phyloP scores from a whole-genome alignment of 2,329 filamentous ascomycete species.

The Beauveria bassiana region DNA sequence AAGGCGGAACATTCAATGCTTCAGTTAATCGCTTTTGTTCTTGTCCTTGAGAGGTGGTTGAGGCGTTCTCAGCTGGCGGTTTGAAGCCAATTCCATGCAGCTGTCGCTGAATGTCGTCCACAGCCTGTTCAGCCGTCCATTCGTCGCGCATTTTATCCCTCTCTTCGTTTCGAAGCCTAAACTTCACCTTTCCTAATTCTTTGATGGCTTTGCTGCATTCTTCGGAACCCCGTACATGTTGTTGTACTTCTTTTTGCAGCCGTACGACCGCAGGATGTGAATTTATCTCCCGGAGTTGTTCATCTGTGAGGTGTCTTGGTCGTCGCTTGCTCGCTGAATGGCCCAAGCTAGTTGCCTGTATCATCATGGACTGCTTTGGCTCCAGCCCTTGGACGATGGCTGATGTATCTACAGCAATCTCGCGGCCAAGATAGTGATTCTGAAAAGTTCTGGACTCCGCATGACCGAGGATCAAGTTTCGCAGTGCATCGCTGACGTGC shows the following conservation, averaged over 20 bases:
- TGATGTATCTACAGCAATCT: no score
- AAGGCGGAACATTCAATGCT: not conserved
- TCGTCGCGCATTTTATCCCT: not conserved
- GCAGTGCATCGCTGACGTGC: no score
- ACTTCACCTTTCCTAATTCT: not conserved
- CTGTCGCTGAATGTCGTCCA: not conserved
- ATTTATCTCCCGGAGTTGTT: not conserved
- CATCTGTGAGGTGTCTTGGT: not conserved
- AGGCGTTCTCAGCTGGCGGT: not conserved
- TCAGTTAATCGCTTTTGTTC: not conserved
- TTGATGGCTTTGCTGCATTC: not conserved
- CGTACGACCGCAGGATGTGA: not conserved
- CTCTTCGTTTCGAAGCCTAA: not conserved
- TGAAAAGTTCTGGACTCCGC: no score
- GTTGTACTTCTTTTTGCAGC: not conserved
- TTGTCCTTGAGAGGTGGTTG: not conserved
- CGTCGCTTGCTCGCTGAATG: not conserved
- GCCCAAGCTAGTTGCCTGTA: not conserved
- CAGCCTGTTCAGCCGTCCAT: not conserved
- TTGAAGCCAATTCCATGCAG: not conserved
- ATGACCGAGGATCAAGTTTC: no score
- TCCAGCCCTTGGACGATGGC: no score
- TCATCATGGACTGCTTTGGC: no score
- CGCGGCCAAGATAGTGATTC: no score
- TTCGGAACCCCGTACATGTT: not conserved